Conservation (phyloP, 2,329 filamentous ascomycete species). For the Dactylonectria macrodidyma region DNA sequence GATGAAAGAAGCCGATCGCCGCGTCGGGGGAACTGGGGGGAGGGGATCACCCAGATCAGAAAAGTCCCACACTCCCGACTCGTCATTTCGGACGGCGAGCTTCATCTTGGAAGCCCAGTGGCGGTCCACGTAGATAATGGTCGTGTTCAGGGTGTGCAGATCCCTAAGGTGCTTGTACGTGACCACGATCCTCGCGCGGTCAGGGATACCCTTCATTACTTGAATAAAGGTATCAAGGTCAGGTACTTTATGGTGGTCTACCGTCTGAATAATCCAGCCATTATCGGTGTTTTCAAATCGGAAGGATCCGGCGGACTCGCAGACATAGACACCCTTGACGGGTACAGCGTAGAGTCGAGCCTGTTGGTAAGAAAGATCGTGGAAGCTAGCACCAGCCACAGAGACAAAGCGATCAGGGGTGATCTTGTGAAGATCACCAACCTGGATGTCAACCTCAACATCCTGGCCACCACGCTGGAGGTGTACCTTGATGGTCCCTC, state of each 20-base stretch:
- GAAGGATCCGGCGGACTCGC: conserved; percentile 95
- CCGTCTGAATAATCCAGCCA: conserved; percentile 93
- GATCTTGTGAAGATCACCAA: conserved; percentile 93
- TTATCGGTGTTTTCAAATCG: conserved; percentile 91
- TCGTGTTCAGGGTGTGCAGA: conserved; percentile 93
- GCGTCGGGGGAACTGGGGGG: conserved; percentile 79
- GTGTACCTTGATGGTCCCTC: conserved; percentile 81
- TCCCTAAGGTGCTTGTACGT: conserved; percentile 97
- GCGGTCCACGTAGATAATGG: conserved; percentile 91
- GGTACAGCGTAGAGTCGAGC: conserved; percentile 95
- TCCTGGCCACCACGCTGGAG: conserved; percentile 92
- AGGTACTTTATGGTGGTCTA: conserved; percentile 92
- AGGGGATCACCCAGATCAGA: conserved; percentile 86
- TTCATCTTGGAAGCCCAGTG: conserved; percentile 98
- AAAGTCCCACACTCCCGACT: conserved; percentile 95
- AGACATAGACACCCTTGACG: conserved; percentile 93
- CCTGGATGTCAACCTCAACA: conserved; percentile 85
- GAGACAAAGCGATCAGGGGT: conserved; percentile 97
- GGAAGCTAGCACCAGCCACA: conserved; percentile 94
- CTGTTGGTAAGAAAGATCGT: conserved; percentile 97
- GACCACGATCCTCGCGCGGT: conserved; percentile 87
- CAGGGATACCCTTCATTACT: conserved; percentile 90
- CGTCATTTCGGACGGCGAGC: conserved; percentile 90
- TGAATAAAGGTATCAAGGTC: conserved; percentile 91
- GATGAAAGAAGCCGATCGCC: conserved; percentile 90